phyloP scores from a whole-genome alignment of 2,329 filamentous ascomycete species.

The Keithomyces neogunnii region DNA sequence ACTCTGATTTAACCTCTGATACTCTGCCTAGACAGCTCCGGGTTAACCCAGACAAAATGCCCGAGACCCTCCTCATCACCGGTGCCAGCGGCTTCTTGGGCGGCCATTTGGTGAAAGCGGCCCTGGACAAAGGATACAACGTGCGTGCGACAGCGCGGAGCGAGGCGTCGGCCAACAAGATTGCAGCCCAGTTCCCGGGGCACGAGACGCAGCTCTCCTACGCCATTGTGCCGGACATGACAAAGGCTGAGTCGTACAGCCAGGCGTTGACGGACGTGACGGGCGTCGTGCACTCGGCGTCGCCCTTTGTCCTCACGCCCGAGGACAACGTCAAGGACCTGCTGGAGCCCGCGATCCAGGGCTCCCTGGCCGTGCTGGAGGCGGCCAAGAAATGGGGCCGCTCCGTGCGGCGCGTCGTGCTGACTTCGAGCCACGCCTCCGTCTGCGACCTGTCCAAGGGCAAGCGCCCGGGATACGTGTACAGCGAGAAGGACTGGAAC shows the following conservation, averaged over 20 bases:
- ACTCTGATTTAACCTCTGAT: too few species aligned
- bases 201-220: slow-evolving; percentile 24
- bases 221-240: slow-evolving; percentile 63
- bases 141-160: slow-evolving; percentile 7
- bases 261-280: slow-evolving; percentile 50
- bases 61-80: slow-evolving; percentile 8
- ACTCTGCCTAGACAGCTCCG: too few species aligned
- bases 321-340: slow-evolving; percentile 39
- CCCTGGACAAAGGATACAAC: slow-evolving; percentile 4
- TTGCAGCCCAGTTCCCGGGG: neutral
- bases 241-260: slow-evolving; percentile 60
- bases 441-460: slow-evolving; percentile 31
- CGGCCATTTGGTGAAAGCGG: slow-evolving; percentile 6
- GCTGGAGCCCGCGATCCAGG: slow-evolving; percentile 46
- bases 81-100: slow-evolving; percentile 9
- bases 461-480: slow-evolving; percentile 20
- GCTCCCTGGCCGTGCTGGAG: slow-evolving; percentile 39
- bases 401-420: slow-evolving; percentile 54
- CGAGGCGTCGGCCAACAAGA: neutral
- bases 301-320: slow-evolving; percentile 63
- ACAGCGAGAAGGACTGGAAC: slow-evolving; percentile 18
- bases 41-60: too few species aligned
- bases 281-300: slow-evolving; percentile 66
- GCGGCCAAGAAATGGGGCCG: slow-evolving; percentile 35
- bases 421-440: slow-evolving; percentile 39